Percentiles rank a stretch among this genome's conserved stretches.
These are phyloP conservation scores for Balamuthia mandrillaris DNA, from an alignment of 208 protist genomes.

Conservation along the genomic window DNA sequence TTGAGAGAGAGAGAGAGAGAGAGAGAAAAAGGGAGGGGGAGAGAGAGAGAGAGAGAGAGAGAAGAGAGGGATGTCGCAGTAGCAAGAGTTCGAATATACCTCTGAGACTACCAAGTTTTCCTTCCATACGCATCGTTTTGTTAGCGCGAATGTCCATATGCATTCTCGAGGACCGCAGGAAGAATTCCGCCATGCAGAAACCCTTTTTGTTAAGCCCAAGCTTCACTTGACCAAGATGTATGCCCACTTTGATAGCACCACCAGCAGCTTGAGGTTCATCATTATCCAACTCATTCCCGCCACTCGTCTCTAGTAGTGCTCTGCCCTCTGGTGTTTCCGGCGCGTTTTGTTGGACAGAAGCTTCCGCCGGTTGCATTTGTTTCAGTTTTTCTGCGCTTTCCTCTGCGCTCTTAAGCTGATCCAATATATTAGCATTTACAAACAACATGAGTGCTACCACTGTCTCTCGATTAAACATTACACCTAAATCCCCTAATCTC, in stretches of 20 bases:
- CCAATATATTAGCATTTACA: neutral
- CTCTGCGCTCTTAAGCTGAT: slow-evolving; percentile 31
- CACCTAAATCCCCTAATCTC: neutral
- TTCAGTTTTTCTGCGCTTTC: neutral
- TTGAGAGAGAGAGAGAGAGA: neutral
- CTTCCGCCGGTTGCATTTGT: neutral
- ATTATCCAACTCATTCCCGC: too few species aligned
- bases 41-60: neutral
- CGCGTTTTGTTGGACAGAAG: neutral
- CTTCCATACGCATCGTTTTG: neutral
- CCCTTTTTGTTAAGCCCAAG: neutral
- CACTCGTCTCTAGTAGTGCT: too few species aligned
- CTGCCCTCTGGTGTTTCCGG: too few species aligned
- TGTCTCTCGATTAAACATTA: slow-evolving; percentile 27
- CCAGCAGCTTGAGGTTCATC: too few species aligned
- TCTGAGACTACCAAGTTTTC: neutral
- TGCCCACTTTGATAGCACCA: neutral
- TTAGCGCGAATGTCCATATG: neutral
- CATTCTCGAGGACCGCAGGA: neutral
- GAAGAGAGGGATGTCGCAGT: neutral
- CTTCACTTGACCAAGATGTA: neutral
- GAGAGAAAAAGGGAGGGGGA: too few species aligned
- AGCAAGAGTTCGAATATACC: neutral
- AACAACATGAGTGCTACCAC: neutral
- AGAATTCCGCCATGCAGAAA: neutral